Percentiles rank a stretch among this genome's conserved stretches.
phyloP scores from a whole-genome alignment of 2,329 filamentous ascomycete species.

The Clarireedia paspali region DNA sequence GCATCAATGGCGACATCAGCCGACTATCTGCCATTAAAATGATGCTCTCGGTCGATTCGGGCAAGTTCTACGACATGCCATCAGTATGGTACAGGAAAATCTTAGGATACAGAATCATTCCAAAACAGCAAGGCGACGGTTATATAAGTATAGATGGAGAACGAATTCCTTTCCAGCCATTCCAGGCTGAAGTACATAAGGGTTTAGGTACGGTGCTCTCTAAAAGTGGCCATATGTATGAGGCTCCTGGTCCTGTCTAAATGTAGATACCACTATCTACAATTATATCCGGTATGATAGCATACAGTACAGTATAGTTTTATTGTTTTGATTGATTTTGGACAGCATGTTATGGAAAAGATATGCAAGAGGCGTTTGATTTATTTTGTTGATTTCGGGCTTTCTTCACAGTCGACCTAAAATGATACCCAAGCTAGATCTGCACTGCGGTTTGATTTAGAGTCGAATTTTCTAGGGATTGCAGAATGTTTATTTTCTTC shows the following conservation, averaged over 20 bases:
- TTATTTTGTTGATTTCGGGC: background rate
- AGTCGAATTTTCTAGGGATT: background rate
- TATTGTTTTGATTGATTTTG: background rate
- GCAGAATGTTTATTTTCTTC: background rate
- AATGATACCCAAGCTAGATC: background rate
- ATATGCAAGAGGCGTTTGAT: background rate
- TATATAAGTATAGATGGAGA: conserved; percentile 96
- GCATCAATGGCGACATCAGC: conserved; percentile 67
- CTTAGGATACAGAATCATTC: conserved; percentile 77
- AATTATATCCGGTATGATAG: background rate
- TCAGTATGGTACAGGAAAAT: conserved; percentile 79
- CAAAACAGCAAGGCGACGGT: conserved; percentile 61
- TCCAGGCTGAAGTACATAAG: conserved; percentile 83
- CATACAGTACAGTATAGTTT: background rate
- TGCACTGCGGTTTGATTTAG: background rate
- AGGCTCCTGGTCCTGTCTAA: conserved; percentile 42
- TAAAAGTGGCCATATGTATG: conserved; percentile 63
- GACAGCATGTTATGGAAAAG: background rate
- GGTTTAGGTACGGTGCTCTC: conserved; percentile 80
- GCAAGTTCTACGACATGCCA: conserved; percentile 71
- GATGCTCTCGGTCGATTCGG: conserved; percentile 63
- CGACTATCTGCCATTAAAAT: conserved; percentile 59
- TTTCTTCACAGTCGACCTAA: background rate
- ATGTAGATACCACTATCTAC: background rate
- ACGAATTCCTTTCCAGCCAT: conserved; percentile 74